phyloP scores from a whole-genome alignment of 306 rosid genomes.

The Boehmeria nivea region DNA sequence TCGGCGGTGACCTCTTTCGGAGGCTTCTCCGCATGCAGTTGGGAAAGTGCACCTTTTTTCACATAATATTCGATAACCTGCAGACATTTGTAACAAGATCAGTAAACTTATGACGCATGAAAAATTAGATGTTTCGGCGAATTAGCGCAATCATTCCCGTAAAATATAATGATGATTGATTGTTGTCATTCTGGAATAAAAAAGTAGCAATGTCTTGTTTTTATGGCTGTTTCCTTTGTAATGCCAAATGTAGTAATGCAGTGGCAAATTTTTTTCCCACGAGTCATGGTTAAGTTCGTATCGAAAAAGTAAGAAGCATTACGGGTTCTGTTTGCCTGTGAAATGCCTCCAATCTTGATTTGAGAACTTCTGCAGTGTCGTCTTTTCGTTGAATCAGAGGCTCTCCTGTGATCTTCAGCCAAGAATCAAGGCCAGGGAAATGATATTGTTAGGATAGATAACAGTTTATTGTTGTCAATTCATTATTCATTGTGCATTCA shows the following conservation, averaged over 20 bases:
- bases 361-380: conserved; percentile 74
- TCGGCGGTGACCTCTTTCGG: conserved; percentile 74
- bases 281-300: neutral
- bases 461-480: no score
- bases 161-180: no score
- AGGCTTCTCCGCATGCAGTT: conserved; percentile 73
- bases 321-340: conserved; percentile 85
- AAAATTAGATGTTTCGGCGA: no score
- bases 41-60: conserved; percentile 56
- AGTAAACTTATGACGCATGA: no score
- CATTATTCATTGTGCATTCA: neutral
- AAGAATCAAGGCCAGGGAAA: neutral
- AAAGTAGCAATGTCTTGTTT: no score
- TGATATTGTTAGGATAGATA: no score
- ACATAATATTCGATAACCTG: conserved; percentile 77
- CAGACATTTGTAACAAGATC: no score
- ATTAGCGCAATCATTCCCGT: no score
- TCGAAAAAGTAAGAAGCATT: neutral
- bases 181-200: no score
- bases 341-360: conserved; percentile 72
- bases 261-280: no score
- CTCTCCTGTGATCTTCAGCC: conserved; percentile 60
- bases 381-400: conserved; percentile 87
- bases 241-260: neutral
- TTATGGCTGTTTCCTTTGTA: neutral